A percentile compares a stretch with the other conserved stretches of the same genome.
These are phyloP conservation scores for Penicillium sp. DNA, from an alignment of 2,329 filamentous ascomycete genomes.

Conservation along the genomic window DNA sequence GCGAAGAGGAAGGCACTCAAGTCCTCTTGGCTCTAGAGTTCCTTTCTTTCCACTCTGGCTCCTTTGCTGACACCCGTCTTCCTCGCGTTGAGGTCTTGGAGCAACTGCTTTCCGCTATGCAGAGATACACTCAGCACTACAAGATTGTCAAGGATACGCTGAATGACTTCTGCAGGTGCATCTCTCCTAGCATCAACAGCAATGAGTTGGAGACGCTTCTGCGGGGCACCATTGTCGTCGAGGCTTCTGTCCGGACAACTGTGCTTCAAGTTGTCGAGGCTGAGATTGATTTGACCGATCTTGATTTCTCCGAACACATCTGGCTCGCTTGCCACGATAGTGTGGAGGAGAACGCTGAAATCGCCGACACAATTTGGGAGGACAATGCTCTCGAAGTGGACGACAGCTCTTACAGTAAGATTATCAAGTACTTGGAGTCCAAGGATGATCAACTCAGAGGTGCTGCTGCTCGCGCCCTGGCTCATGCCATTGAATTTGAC, in stretches of 20 bases:
- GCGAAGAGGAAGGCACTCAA: slow-evolving; percentile 85
- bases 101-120: slow-evolving; percentile 77
- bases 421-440: slow-evolving; percentile 77
- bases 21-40: slow-evolving; percentile 86
- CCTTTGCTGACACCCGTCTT: slow-evolving; percentile 71
- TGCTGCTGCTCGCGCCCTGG: slow-evolving; percentile 78
- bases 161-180: slow-evolving; percentile 77
- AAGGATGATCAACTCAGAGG: slow-evolving; percentile 79
- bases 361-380: slow-evolving; percentile 90
- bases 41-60: slow-evolving; percentile 81
- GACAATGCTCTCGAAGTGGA: slow-evolving; percentile 79
- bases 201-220: slow-evolving; percentile 76
- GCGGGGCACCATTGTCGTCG: slow-evolving; percentile 74
- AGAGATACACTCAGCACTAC: slow-evolving; percentile 87
- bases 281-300: slow-evolving; percentile 87
- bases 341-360: slow-evolving; percentile 78
- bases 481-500: slow-evolving; percentile 68
- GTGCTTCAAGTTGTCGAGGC: slow-evolving; percentile 87
- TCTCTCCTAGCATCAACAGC: slow-evolving; percentile 75
- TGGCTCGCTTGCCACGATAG: slow-evolving; percentile 95
- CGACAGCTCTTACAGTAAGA: slow-evolving; percentile 63
- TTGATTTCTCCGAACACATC: slow-evolving; percentile 83
- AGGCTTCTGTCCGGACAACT: slow-evolving; percentile 77
- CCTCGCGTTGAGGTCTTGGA: slow-evolving; percentile 74
- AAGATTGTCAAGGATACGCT: slow-evolving; percentile 93